Percentiles rank a stretch among this genome's conserved stretches.
phyloP scores from a whole-genome alignment of 2,329 filamentous ascomycete genomes.

The Aureobasidium sp. region DNA sequence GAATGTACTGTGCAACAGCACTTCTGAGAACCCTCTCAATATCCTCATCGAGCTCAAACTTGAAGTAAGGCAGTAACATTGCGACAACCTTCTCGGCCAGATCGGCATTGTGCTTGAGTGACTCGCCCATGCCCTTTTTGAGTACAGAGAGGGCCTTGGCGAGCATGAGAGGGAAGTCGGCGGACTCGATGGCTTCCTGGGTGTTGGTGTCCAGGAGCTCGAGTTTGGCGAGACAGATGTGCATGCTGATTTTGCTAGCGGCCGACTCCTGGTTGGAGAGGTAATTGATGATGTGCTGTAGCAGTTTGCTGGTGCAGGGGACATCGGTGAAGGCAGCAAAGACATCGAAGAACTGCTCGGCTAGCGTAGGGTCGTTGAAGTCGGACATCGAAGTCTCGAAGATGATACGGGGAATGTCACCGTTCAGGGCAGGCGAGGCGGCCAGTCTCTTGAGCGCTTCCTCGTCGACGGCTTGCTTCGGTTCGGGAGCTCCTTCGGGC shows the following conservation, averaged over 20 bases:
- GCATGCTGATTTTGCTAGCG: conserved; percentile 50
- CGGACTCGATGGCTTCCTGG: conserved; percentile 41
- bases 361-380: conserved; percentile 53
- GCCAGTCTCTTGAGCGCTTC: conserved; percentile 54
- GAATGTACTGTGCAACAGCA: conserved; percentile 30
- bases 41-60: conserved; percentile 41
- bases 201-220: conserved; percentile 58
- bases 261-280: conserved; percentile 41
- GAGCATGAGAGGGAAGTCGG: conserved; percentile 59
- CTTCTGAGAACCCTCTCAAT: conserved; percentile 43
- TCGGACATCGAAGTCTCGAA: conserved; percentile 81
- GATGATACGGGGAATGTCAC: conserved; percentile 88
- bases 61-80: conserved; percentile 40
- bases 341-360: conserved; percentile 70
- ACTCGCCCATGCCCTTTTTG: conserved; percentile 39
- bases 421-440: conserved; percentile 71
- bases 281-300: conserved; percentile 62
- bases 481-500: conserved; percentile 43
- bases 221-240: conserved; percentile 60
- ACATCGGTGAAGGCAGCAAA: conserved; percentile 61
- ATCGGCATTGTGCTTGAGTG: conserved; percentile 26
- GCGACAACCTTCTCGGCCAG: conserved; percentile 40
- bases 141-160: conserved; percentile 56
- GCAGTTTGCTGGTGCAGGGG: conserved; percentile 54
- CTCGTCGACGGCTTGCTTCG: conserved; percentile 36